Percentiles rank a stretch among this genome's conserved stretches.
phyloP scores from a whole-genome alignment of 768 basidiomycete species.

The Russula sp. region DNA sequence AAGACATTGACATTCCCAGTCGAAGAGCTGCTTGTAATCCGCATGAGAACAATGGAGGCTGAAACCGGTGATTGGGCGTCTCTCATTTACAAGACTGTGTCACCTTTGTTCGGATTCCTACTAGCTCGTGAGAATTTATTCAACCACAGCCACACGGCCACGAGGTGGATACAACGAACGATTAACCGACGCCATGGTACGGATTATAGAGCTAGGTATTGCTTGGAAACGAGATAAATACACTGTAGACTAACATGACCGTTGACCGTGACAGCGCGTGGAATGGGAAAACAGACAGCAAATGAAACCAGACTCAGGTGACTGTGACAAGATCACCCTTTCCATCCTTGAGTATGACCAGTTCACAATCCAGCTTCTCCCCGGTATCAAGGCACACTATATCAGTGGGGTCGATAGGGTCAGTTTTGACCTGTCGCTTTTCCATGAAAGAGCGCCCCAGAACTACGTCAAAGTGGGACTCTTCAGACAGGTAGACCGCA shows the following conservation, averaged over 20 bases:
- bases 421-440: constrained; percentile 70
- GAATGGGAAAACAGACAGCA: neutral
- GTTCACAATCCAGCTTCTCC: constrained; percentile 86
- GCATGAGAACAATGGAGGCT: constrained; percentile 12
- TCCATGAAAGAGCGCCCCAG: constrained; percentile 84
- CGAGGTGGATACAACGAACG: neutral
- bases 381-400: constrained; percentile 90
- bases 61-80: neutral
- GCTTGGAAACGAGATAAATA: constrained; percentile 5
- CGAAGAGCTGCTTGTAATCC: neutral
- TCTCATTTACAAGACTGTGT: neutral
- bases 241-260: neutral
- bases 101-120: neutral
- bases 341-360: constrained; percentile 89
- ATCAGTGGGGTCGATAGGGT: constrained; percentile 78
- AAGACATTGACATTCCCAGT: neutral
- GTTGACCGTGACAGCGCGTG: neutral
- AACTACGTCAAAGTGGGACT: constrained; percentile 93
- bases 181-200: constrained; percentile 11
- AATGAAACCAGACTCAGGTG: constrained; percentile 39
- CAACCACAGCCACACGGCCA: neutral
- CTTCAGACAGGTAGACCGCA: constrained; percentile 85
- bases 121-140: neutral
- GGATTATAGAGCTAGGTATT: constrained; percentile 2
- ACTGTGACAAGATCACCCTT: constrained; percentile 87